phyloP scores from a whole-genome alignment of 2,329 filamentous ascomycete species.

The Ophiosphaerella korrae region DNA sequence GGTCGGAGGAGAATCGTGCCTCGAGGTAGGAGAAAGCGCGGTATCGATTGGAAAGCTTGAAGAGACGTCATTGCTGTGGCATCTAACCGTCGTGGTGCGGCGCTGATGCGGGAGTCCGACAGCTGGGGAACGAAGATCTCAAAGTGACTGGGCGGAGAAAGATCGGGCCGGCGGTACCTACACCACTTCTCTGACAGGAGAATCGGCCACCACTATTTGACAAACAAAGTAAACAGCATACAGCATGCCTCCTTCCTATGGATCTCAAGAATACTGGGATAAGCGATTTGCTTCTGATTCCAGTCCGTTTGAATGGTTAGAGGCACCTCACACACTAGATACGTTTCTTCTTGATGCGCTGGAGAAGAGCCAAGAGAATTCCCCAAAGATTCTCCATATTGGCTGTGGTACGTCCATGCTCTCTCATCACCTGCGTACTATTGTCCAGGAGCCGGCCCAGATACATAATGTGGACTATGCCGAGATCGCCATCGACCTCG shows the following conservation, averaged over 20 bases:
- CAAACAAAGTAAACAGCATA: background rate
- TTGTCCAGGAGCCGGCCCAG: conserved; percentile 36
- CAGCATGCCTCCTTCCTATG: conserved; percentile 36
- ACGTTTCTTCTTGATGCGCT: conserved; percentile 32
- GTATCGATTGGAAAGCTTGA: conserved; percentile 38
- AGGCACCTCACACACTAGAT: conserved; percentile 37
- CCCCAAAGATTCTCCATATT: conserved; percentile 43
- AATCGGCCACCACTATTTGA: too few species aligned
- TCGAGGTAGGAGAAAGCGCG: conserved; percentile 43
- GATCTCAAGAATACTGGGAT: conserved; percentile 46
- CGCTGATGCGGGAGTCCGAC: conserved; percentile 24
- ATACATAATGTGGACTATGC: conserved; percentile 50
- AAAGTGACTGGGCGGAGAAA: conserved; percentile 15
- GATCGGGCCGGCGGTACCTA: too few species aligned
- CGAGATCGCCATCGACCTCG: conserved; percentile 40
- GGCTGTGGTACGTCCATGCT: conserved; percentile 48
- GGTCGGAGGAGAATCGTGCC: conserved; percentile 29
- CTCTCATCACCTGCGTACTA: conserved; percentile 43
- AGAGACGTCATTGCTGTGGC: conserved; percentile 37
- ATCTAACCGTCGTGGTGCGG: conserved; percentile 12
- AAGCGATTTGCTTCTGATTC: conserved; percentile 42
- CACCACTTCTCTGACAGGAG: too few species aligned
- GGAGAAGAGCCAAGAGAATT: conserved; percentile 4
- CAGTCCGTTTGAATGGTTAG: conserved; percentile 47
- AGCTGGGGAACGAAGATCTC: conserved; percentile 20